Percentiles rank a stretch among this genome's conserved stretches.
phyloP scores from a whole-genome alignment of 1,139 yeast species.

The Debaryomyces psychrophilus region DNA sequence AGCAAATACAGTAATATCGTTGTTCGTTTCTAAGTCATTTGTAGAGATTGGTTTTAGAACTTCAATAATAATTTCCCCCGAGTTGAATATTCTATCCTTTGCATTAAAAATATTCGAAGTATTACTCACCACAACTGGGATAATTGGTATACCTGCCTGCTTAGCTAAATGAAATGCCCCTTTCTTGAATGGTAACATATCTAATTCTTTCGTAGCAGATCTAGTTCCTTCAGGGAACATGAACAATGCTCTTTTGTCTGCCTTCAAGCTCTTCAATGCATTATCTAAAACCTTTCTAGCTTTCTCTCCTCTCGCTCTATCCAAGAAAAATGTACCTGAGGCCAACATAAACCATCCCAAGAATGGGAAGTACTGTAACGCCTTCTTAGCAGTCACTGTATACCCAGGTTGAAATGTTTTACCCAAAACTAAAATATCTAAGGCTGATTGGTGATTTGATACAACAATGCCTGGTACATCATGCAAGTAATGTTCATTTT shows the following conservation, averaged over 20 bases:
- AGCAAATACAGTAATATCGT: constrained; percentile 57
- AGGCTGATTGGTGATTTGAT: constrained; percentile 89
- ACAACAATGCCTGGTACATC: constrained; percentile 82
- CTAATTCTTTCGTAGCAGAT: constrained; percentile 69
- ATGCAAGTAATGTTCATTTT: constrained; percentile 53
- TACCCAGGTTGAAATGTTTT: constrained; percentile 84
- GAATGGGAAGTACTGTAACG: constrained; percentile 83
- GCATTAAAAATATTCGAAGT: constrained; percentile 74
- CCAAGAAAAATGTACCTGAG: constrained; percentile 89
- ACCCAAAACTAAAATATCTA: constrained; percentile 82
- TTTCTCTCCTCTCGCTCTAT: constrained; percentile 75
- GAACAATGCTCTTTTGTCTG: constrained; percentile 69
- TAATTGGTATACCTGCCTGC: constrained; percentile 85
- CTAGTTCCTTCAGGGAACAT: constrained; percentile 97
- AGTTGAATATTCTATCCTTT: constrained; percentile 54
- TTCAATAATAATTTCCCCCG: constrained; percentile 64
- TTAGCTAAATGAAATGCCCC: constrained; percentile 98
- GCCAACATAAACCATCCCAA: constrained; percentile 94
- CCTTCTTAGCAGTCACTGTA: constrained; percentile 89
- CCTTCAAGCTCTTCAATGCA: constrained; percentile 65
- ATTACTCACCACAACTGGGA: constrained; percentile 86
- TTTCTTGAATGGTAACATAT: constrained; percentile 84
- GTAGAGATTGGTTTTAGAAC: constrained; percentile 73
- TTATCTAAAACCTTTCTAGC: constrained; percentile 73
- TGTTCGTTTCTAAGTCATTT: constrained; percentile 54